Evolutionary conservation across 768 basidiomycete species (phyloP).

Genomic region (Daedalea quercina): DNA sequence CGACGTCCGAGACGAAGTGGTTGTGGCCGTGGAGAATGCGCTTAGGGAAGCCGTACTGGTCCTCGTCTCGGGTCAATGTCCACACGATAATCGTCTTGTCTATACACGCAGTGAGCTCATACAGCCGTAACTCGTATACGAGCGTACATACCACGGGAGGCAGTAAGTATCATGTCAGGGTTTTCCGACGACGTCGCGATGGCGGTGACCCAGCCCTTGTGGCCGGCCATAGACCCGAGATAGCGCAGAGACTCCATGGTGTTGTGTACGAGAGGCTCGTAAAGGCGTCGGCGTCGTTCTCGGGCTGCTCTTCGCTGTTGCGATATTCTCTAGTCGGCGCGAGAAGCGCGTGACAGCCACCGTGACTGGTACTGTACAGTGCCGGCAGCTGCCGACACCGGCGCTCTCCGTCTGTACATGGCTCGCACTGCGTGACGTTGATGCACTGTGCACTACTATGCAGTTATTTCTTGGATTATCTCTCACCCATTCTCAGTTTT

Average conservation of each 20-base stretch:
- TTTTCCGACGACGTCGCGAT: slow-evolving; percentile 98
- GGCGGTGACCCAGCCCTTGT: slow-evolving; percentile 98
- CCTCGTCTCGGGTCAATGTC: slow-evolving; percentile 93
- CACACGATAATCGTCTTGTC: slow-evolving; percentile 99
- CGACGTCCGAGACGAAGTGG: slow-evolving; percentile 98
- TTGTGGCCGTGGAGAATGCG: slow-evolving; percentile 97
- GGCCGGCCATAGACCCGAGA: slow-evolving; percentile 87
- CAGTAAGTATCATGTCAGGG: slow-evolving; percentile 98
- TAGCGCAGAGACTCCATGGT: slow-evolving; percentile 72
- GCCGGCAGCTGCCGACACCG: slow-evolving; percentile 16
- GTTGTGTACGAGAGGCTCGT: slow-evolving; percentile 13
- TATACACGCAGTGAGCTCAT: slow-evolving; percentile 28
- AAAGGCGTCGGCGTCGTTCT: slow-evolving; percentile 25
- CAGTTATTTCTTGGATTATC: too few relatives aligned
- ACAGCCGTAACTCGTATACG: slow-evolving; percentile 7
- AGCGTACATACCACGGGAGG: slow-evolving; percentile 77
- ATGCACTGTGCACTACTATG: too few relatives aligned
- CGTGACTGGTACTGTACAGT: slow-evolving; percentile 57
- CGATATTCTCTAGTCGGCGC: slow-evolving; percentile 4
- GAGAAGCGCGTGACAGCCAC: slow-evolving; percentile 50
- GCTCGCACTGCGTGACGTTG: too few relatives aligned
- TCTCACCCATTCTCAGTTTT: too few relatives aligned
- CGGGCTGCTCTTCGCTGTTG: slow-evolving; percentile 21
- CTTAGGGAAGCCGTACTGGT: slow-evolving; percentile 93
- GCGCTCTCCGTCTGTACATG: too few relatives aligned